Conservation (phyloP, 352 stramenopile species). For the Thraustotheca clavata region DNA sequence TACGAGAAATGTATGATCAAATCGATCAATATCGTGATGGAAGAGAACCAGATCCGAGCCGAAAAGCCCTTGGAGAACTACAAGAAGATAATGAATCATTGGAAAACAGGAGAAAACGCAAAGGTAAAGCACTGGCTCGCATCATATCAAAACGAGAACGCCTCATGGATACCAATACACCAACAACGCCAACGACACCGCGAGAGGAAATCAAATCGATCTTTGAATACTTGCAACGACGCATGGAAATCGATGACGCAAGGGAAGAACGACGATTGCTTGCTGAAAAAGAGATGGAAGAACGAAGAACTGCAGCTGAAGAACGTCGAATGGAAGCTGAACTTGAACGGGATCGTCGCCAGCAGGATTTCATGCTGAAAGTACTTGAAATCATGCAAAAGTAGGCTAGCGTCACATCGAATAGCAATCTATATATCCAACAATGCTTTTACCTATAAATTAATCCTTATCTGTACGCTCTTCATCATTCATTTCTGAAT, state of each 20-base stretch:
- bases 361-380: conserved; percentile 19
- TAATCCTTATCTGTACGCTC: too few species aligned
- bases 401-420: too few species aligned
- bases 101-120: conserved; percentile 15
- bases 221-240: conserved; percentile 18
- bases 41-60: neutral
- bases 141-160: conserved; percentile 12
- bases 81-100: neutral
- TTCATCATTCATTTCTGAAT: too few species aligned
- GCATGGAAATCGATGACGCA: conserved; percentile 18
- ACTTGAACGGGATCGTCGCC: conserved; percentile 7
- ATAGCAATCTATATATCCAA: too few species aligned
- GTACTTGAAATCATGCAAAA: conserved; percentile 20
- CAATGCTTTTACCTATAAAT: too few species aligned
- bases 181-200: neutral
- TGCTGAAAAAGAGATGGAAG: conserved; percentile 11
- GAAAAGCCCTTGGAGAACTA: neutral
- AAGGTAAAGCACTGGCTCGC: conserved; percentile 2
- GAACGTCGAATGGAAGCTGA: conserved; percentile 8
- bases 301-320: conserved; percentile 12
- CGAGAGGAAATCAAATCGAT: conserved; percentile 3
- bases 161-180: neutral
- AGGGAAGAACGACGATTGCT: conserved; percentile 10
- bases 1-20: conserved; percentile 10
- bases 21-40: conserved; percentile 12